phyloP scores from a whole-genome alignment of 768 basidiomycete species.

The Nidula microcarpa region DNA sequence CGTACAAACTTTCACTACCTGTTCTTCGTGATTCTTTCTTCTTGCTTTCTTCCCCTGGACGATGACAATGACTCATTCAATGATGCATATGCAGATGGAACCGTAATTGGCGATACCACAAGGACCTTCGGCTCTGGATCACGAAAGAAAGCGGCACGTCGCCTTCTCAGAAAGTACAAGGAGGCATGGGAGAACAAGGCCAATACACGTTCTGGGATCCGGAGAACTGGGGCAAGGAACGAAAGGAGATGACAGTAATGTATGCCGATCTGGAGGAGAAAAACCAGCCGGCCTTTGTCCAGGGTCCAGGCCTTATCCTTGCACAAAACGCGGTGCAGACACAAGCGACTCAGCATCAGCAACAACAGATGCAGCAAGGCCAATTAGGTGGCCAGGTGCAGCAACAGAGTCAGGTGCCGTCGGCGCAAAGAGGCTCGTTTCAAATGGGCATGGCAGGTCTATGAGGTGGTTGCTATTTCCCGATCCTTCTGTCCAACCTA shows the following conservation, averaged over 20 bases:
- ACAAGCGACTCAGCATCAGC: background rate
- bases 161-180: conserved; percentile 72
- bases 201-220: conserved; percentile 90
- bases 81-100: conserved; percentile 57
- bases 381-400: conserved; percentile 25
- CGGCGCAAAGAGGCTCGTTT: conserved; percentile 39
- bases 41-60: conserved; percentile 2
- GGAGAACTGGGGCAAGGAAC: conserved; percentile 73
- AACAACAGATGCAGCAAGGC: conserved; percentile 22
- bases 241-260: conserved; percentile 74
- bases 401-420: conserved; percentile 20
- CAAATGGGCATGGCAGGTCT: conserved; percentile 52
- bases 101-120: conserved; percentile 96
- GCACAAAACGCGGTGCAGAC: conserved; percentile 24
- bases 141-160: conserved; percentile 84
- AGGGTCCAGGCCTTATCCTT: conserved; percentile 36
- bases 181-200: conserved; percentile 83
- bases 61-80: conserved; percentile 4
- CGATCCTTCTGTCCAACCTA: background rate
- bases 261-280: conserved; percentile 77
- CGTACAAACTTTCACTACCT: conserved; percentile 1
- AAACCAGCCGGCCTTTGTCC: conserved; percentile 56
- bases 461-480: conserved; percentile 17
- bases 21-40: conserved; percentile 4
- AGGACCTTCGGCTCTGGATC: conserved; percentile 79